These are phyloP conservation scores for Fennellomyces sp. DNA, from an alignment of 371 early-diverging fungal genomes.

Conservation along the genomic window DNA sequence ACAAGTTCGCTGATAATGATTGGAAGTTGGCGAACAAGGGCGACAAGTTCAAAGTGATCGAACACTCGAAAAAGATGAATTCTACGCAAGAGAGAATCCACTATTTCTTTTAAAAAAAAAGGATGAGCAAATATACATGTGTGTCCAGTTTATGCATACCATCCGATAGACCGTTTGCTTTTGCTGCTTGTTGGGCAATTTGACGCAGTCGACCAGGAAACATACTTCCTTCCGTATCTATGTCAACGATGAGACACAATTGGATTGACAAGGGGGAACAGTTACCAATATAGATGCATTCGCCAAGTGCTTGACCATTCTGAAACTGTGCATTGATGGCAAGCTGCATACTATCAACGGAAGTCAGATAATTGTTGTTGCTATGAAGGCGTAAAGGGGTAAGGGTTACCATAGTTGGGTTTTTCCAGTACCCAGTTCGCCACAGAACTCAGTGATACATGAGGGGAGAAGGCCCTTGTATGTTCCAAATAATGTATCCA, in stretches of 20 bases:
- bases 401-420: constrained; percentile 63
- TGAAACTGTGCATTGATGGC: constrained; percentile 60
- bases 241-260: background rate
- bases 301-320: constrained; percentile 28
- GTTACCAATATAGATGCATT: constrained; percentile 71
- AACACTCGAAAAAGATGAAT: constrained; percentile 57
- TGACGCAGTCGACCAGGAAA: constrained; percentile 13
- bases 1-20: constrained; percentile 29
- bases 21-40: constrained; percentile 57
- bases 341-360: constrained; percentile 58
- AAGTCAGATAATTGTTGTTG: background rate
- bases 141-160: too few relatives aligned
- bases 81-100: constrained; percentile 26
- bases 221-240: constrained; percentile 73
- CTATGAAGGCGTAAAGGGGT: background rate
- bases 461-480: constrained; percentile 10
- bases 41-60: constrained; percentile 54
- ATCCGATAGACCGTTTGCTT: background rate
- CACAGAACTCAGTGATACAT: constrained; percentile 65
- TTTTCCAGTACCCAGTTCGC: constrained; percentile 69
- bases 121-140: too few relatives aligned
- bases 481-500: constrained; percentile 4
- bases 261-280: background rate
- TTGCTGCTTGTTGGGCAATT: background rate
- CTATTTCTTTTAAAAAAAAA: too few relatives aligned